Conservation (phyloP, 306 rosid species). For the Castanea crenata region DNA sequence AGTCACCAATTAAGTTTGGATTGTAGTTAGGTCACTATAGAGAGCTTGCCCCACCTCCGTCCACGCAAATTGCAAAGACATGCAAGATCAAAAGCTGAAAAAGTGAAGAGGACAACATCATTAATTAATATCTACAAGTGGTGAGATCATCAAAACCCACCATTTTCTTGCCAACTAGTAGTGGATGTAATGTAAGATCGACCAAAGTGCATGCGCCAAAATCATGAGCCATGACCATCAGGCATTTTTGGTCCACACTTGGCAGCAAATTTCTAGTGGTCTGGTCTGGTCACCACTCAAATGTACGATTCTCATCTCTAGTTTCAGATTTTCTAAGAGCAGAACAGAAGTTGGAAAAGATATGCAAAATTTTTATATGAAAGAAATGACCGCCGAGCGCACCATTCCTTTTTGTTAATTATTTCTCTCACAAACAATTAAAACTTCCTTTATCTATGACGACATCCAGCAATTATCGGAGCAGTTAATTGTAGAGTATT, state of each 20-base stretch:
- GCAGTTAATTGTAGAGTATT: too few relatives aligned
- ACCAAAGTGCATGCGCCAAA: slow-evolving; percentile 1
- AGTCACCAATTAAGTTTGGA: neutral
- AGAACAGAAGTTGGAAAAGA: neutral
- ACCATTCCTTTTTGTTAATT: neutral
- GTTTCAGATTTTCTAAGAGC: neutral
- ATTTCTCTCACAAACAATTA: neutral
- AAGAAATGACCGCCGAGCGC: neutral
- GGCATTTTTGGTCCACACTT: neutral
- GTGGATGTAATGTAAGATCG: slow-evolving; percentile 22
- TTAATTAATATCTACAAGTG: neutral
- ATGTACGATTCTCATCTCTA: neutral
- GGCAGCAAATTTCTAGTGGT: neutral
- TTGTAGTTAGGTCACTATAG: neutral
- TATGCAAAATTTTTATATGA: neutral
- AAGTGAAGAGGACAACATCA: neutral
- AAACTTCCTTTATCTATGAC: too few relatives aligned
- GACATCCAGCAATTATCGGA: too few relatives aligned
- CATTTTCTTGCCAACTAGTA: slow-evolving; percentile 1
- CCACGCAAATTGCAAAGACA: neutral
- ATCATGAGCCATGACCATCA: neutral
- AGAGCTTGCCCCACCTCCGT: neutral
- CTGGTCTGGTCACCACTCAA: neutral
- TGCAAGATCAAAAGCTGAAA: neutral
- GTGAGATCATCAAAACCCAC: neutral